Conservation (phyloP, 352 stramenopile genomes). For the Phytophthora aleatoria region DNA sequence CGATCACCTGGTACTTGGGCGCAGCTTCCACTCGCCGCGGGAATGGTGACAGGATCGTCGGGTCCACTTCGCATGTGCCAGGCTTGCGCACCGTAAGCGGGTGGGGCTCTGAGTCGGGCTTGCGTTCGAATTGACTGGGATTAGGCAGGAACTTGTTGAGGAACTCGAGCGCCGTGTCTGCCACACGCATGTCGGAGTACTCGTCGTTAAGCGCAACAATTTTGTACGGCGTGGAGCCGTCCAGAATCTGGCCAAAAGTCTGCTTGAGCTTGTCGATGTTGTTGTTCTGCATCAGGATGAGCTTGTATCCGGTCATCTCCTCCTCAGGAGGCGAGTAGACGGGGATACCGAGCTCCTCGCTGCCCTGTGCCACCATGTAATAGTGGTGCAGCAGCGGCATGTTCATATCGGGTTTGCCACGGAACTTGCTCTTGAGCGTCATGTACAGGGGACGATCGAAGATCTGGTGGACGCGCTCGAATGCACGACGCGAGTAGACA, state of each 20-base stretch:
- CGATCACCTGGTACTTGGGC: conserved; percentile 81
- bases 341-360: conserved; percentile 77
- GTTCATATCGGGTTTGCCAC: conserved; percentile 87
- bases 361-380: conserved; percentile 87
- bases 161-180: conserved; percentile 73
- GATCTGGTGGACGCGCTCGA: conserved; percentile 88
- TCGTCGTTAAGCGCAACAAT: conserved; percentile 90
- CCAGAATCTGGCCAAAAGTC: background rate
- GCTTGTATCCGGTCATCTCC: conserved; percentile 86
- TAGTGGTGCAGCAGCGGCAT: conserved; percentile 87
- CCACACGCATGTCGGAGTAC: conserved; percentile 82
- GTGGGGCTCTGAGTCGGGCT: conserved; percentile 23
- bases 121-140: conserved; percentile 65
- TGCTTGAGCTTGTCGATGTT: conserved; percentile 55
- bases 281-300: conserved; percentile 85
- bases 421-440: conserved; percentile 88
- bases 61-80: conserved; percentile 71
- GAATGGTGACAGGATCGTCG: conserved; percentile 71
- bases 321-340: conserved; percentile 71
- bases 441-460: conserved; percentile 83
- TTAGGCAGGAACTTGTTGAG: conserved; percentile 72
- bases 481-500: conserved; percentile 85
- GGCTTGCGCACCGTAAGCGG: conserved; percentile 66
- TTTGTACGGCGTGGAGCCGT: conserved; percentile 33
- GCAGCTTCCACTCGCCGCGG: conserved; percentile 63